Evolutionary conservation across 2,329 filamentous ascomycete species (phyloP), one percentile per base, ranked within the genome.

Genomic region (Cercospora zeae-maydis): DNA sequence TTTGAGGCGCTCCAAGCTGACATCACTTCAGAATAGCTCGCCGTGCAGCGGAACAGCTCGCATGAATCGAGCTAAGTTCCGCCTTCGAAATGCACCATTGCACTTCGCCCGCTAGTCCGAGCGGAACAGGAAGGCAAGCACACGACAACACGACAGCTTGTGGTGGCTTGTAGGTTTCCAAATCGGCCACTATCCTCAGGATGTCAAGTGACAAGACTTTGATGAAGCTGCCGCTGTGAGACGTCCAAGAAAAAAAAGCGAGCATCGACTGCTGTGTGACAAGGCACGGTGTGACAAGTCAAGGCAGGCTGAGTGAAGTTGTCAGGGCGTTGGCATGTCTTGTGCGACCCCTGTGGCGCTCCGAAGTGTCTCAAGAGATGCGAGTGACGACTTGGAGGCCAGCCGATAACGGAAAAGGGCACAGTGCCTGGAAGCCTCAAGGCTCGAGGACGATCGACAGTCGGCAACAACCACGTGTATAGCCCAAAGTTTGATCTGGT

Each of bases 91-190:
- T 14, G 51, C 37, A 62, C 21, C 24, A 31, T 36, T 45, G 36
- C 33, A 37, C 19, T 42, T 55, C 36, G 53, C 34, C 62, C 47
- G 54, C 42, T 39, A 42, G 30, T 16, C 21, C 47, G 27, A 52
- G 24, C 45, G 49, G 56, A 61, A 53, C 62, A 58, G 58, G 63
- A 63, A 66, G 49, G 67, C 67, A 67, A 59, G 65, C 69, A 67
- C 63, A 78, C 76, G 73, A 78, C 8, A 75, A 67, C 63, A 78
- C 76, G 73, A 78, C 8, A 75, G 61, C 63, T 57, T 56, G 63
- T 61, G 58, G 63, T 66, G 63, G 61, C 61, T 61, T 66, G 54
- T 66, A 39, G n/a, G 16, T 52, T 59, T 24, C 14, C 7, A 42
- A 34, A 10, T 53, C 45, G 9, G 9, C 39, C 21, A 53, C 31